Conservation (phyloP, 2,329 filamentous ascomycete species). For the Bipolaris sorokiniana region DNA sequence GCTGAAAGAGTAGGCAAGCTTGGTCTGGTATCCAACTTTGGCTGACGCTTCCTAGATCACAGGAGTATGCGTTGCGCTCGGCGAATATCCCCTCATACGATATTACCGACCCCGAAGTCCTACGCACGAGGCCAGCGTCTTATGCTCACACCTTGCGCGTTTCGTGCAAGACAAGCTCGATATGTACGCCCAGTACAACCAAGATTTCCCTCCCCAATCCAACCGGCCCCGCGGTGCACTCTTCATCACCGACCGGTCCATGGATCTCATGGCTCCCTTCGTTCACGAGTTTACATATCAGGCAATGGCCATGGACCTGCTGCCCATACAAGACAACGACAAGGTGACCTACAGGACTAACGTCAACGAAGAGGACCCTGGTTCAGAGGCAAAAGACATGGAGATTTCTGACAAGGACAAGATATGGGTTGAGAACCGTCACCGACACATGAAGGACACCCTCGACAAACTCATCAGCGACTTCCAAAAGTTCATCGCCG, state of each 20-base stretch:
- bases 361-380: conserved; percentile 73
- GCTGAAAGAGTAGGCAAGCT: conserved; percentile 76
- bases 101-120: conserved; percentile 82
- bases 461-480: conserved; percentile 92
- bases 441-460: conserved; percentile 97
- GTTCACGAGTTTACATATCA: conserved; percentile 98
- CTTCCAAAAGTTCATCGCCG: conserved; percentile 87
- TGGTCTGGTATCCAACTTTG: neutral
- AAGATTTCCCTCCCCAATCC: conserved; percentile 81
- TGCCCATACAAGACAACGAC: conserved; percentile 86
- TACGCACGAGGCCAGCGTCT: conserved; percentile 83
- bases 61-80: conserved; percentile 86
- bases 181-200: conserved; percentile 82
- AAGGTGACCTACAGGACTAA: conserved; percentile 84
- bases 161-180: conserved; percentile 94
- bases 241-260: conserved; percentile 86
- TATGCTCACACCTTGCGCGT: conserved; percentile 85
- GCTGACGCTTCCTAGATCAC: conserved; percentile 66
- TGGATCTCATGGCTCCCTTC: conserved; percentile 88
- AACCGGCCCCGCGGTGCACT: conserved; percentile 81
- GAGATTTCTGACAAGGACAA: conserved; percentile 89
- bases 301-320: conserved; percentile 93
- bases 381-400: conserved; percentile 84
- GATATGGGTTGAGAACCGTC: conserved; percentile 93
- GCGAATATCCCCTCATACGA: conserved; percentile 90